phyloP scores from a whole-genome alignment of 345 rosid genomes.

The Streptanthus diversifolius region DNA sequence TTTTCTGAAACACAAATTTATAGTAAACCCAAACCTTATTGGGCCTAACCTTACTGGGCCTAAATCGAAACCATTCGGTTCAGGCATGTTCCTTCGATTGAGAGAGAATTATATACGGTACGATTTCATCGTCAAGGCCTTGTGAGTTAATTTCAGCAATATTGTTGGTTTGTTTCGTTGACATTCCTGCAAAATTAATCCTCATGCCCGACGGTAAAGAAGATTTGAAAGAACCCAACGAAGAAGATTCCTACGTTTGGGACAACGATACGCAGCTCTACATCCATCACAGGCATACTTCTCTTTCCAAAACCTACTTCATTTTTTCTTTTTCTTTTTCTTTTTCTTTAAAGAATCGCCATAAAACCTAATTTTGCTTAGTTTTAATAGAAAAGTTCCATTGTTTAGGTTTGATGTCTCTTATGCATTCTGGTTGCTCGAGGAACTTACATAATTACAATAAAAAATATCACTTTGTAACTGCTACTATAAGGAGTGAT shows the following conservation, averaged over 20 bases:
- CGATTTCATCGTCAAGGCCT: neutral
- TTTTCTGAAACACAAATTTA: no score
- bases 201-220: constrained; percentile 26
- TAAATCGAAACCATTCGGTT: constrained; percentile 3
- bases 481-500: neutral
- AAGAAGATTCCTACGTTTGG: constrained; percentile 56
- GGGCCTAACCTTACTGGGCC: constrained; percentile 12
- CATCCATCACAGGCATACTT: constrained; percentile 62
- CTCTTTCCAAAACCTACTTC: constrained; percentile 10
- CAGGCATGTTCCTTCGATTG: neutral
- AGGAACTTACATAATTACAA: neutral
- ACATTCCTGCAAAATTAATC: neutral
- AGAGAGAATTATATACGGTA: neutral
- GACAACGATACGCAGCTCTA: constrained; percentile 59
- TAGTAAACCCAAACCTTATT: neutral
- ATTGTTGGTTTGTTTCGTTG: neutral
- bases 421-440: neutral
- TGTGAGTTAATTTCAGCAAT: neutral
- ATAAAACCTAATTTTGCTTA: neutral
- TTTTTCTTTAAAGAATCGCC: no score
- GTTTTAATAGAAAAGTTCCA: neutral
- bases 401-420: neutral
- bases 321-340: neutral
- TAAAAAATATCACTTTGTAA: neutral
- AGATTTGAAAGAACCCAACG: constrained; percentile 37